Evolutionary conservation across 2,329 filamentous ascomycete species (phyloP).

Genomic region (Pseudocercospora pini-densiflorae): DNA sequence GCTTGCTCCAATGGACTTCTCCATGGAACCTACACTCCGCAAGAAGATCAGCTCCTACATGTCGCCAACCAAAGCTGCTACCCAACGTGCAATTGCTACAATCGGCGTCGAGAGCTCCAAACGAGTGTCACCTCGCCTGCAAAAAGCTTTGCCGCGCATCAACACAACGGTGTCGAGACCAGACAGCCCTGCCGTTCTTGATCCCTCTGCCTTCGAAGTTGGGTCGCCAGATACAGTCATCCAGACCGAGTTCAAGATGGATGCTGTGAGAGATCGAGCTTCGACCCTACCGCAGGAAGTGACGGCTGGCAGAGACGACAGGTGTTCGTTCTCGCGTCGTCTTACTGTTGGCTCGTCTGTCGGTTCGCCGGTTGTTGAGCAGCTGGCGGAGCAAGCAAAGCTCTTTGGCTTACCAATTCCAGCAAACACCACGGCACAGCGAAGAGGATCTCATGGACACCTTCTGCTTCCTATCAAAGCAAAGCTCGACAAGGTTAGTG

Average conservation of each 20-base stretch:
- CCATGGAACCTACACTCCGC: conserved; percentile 17
- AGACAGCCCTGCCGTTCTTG: neutral
- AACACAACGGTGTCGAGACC: conserved; percentile 8
- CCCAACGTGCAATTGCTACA: conserved; percentile 33
- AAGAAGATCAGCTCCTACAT: conserved; percentile 40
- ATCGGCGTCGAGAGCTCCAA: conserved; percentile 25
- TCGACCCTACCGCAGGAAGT: neutral
- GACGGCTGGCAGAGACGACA: neutral
- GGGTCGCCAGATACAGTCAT: conserved; percentile 17
- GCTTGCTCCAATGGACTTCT: conserved; percentile 4
- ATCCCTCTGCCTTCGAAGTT: neutral
- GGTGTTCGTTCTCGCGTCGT: conserved; percentile 1
- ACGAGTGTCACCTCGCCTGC: conserved; percentile 19
- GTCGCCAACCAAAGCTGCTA: conserved; percentile 38
- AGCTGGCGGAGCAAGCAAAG: conserved; percentile 25
- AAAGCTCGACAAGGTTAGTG: conserved; percentile 26
- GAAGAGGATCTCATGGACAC: conserved; percentile 28
- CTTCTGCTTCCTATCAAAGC: conserved; percentile 30
- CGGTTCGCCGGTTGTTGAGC: conserved; percentile 14
- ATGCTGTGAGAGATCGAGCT: neutral
- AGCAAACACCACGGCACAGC: conserved; percentile 26
- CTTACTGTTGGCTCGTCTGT: conserved; percentile 11
- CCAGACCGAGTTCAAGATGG: neutral
- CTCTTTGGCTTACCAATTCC: conserved; percentile 25
- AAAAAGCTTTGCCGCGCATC: conserved; percentile 17